A percentile compares a stretch with the other conserved stretches of the same genome.
phyloP scores from a whole-genome alignment of 1,139 yeast genomes.

The Pichia sp. region DNA sequence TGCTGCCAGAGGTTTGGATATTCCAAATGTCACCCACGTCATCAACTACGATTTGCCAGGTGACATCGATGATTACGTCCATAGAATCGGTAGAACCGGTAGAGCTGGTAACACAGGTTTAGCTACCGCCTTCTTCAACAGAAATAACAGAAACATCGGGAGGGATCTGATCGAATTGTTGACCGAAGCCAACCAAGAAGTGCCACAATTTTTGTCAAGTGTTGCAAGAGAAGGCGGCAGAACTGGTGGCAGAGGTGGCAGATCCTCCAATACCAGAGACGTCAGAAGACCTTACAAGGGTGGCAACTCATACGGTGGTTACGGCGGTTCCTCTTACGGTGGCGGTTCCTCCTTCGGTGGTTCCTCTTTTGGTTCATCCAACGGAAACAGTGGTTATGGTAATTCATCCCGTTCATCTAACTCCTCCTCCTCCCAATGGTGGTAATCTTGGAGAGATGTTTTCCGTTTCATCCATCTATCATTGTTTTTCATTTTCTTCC shows the following conservation, averaged over 20 bases:
- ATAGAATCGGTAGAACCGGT: conserved; percentile 99
- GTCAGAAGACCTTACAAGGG: conserved; percentile 29
- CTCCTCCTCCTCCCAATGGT: conserved; percentile 26
- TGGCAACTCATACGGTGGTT: conserved; percentile 19
- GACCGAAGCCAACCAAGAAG: conserved; percentile 95
- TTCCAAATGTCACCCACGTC: conserved; percentile 97
- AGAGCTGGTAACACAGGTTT: conserved; percentile 99
- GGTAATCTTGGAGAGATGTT: conserved; percentile 17
- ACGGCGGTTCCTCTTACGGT: conserved; percentile 23
- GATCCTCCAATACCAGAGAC: conserved; percentile 36
- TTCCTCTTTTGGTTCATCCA: conserved; percentile 5
- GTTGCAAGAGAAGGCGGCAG: conserved; percentile 77
- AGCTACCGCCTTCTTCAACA: conserved; percentile 97
- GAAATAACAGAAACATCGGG: conserved; percentile 86
- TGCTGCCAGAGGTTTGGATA: conserved; percentile 99
- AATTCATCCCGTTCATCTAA: conserved; percentile 18
- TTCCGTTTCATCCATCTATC: background rate
- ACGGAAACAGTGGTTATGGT: background rate
- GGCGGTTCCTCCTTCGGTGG: conserved; percentile 22
- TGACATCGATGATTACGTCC: conserved; percentile 97
- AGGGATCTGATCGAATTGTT: conserved; percentile 85
- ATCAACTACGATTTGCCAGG: conserved; percentile 95
- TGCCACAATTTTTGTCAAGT: conserved; percentile 80
- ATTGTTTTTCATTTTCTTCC: background rate
- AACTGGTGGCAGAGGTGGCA: conserved; percentile 57